Base-by-base conservation (phyloP, 2,329 filamentous ascomycete genomes). In the Beauveria scarabaeidicola region DNA sequence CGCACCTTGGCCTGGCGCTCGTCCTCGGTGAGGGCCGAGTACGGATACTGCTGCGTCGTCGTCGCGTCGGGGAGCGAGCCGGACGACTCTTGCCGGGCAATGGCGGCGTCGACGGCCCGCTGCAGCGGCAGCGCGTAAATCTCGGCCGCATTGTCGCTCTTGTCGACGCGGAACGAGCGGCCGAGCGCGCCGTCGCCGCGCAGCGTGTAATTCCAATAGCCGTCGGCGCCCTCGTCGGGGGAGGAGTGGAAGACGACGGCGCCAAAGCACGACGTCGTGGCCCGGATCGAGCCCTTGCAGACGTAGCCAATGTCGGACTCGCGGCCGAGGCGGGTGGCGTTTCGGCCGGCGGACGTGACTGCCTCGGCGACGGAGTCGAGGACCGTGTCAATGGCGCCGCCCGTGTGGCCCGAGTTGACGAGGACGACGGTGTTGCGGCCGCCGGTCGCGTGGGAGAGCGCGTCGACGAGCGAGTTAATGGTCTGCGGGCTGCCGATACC, bases 161-260 rank as follows among this genome's bases (percentile, higher is more conserved):
- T 73, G 47, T 82, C 75, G 21, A 85, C 81, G 63, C 81, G 78
- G 58, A 89, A 81, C 46, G 75, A 75, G 9, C 67, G 67, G 15
- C 81, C 81, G 48, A 89, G 75, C 1, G 79, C 76, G 4, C 65
- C 58, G 80, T 91, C 88, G 2, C 82, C 82, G 58, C 86, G 76
- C 17, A 91, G 74, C 0, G 87, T 88, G 68, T 91, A 91, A 70
- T 90, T 90, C 89, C 89, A 91, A 11, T 64, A 61, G 6, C 65
- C 67, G 3, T 65, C 65, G 0, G 53, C 43, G 27, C 85, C 85
- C 69, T 89, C 83, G 0, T 73, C 77, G 0, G 88, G 87, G 1
- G 87, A 90, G 1, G 85, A 84, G 59, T 85, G 77, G 69, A 95
- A 92, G 8, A 86, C 79, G 3, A 87, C 83, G 3, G 87, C 90